Percentiles rank a stretch among this genome's conserved stretches.
These are phyloP conservation scores for Amanita brunnescens DNA, from an alignment of 768 basidiomycete genomes.

Conservation along the genomic window DNA sequence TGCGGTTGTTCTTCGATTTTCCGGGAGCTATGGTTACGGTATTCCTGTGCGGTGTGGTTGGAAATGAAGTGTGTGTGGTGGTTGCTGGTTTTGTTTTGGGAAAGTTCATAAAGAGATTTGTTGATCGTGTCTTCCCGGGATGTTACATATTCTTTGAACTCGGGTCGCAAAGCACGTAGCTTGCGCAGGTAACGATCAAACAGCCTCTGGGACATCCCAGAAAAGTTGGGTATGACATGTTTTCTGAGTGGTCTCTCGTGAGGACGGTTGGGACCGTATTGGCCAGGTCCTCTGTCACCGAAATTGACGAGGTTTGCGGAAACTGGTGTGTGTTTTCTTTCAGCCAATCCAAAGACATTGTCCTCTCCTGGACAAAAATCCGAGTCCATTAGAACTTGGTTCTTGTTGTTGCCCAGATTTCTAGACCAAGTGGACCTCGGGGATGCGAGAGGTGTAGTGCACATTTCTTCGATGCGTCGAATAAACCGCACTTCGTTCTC, in stretches of 20 bases:
- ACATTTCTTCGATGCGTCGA: conserved; percentile 57
- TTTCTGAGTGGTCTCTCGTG: neutral
- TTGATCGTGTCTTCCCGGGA: no score
- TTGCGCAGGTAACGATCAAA: conserved; percentile 54
- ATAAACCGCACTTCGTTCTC: conserved; percentile 62
- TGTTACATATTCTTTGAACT: conserved; percentile 42
- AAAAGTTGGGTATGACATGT: conserved; percentile 41
- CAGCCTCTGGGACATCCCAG: conserved; percentile 48
- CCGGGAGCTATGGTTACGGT: conserved; percentile 14
- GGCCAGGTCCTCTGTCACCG: conserved; percentile 18
- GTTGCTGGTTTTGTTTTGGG: conserved; percentile 12
- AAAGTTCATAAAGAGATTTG: conserved; percentile 16
- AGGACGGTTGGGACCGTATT: conserved; percentile 18
- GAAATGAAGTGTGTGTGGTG: conserved; percentile 23
- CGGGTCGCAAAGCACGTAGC: conserved; percentile 45
- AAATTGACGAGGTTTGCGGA: conserved; percentile 11
- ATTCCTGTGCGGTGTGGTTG: conserved; percentile 12
- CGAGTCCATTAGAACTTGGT: conserved; percentile 25
- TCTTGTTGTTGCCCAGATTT: conserved; percentile 27
- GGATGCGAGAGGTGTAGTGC: conserved; percentile 27
- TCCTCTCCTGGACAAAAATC: conserved; percentile 24
- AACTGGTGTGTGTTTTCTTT: conserved; percentile 5
- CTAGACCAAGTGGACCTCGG: conserved; percentile 28
- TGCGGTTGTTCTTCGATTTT: conserved; percentile 62
- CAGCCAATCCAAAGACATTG: neutral